Conservation (phyloP, 2,329 filamentous ascomycete species). For the Pyrenophora tritici-repentis region DNA sequence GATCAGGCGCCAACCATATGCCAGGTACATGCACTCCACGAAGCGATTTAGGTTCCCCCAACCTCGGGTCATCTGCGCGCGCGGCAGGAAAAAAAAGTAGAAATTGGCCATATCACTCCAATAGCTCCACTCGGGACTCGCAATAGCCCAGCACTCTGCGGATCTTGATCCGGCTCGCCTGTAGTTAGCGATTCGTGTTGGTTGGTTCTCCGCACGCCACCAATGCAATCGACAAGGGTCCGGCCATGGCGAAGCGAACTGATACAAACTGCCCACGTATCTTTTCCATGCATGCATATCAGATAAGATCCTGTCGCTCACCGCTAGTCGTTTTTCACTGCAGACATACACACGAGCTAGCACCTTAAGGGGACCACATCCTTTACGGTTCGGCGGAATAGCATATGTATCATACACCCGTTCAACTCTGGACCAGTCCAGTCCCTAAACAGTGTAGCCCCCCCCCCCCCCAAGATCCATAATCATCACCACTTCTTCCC, state of each 20-base stretch:
- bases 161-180: slow-evolving; percentile 27
- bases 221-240: slow-evolving; percentile 5
- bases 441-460: neutral
- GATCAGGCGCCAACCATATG: slow-evolving; percentile 3
- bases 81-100: slow-evolving; percentile 20
- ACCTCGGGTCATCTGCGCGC: slow-evolving; percentile 9
- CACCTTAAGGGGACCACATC: slow-evolving; percentile 15
- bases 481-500: slow-evolving; percentile 1
- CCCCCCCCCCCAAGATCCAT: neutral
- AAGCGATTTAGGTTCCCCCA: neutral
- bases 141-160: slow-evolving; percentile 17
- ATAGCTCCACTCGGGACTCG: slow-evolving; percentile 14
- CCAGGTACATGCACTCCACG: neutral
- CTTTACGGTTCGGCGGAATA: slow-evolving; percentile 2
- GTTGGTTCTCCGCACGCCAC: slow-evolving; percentile 11
- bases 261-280: neutral
- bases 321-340: slow-evolving; percentile 17
- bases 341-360: slow-evolving; percentile 31
- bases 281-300: neutral
- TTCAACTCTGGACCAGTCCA: neutral
- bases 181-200: slow-evolving; percentile 17
- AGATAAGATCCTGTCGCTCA: neutral
- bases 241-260: slow-evolving; percentile 1
- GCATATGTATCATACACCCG: slow-evolving; percentile 21
- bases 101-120: slow-evolving; percentile 5